These are phyloP conservation scores for Kodamaea lidongshanica DNA, from an alignment of 805 yeast genomes.

Conservation along the genomic window DNA sequence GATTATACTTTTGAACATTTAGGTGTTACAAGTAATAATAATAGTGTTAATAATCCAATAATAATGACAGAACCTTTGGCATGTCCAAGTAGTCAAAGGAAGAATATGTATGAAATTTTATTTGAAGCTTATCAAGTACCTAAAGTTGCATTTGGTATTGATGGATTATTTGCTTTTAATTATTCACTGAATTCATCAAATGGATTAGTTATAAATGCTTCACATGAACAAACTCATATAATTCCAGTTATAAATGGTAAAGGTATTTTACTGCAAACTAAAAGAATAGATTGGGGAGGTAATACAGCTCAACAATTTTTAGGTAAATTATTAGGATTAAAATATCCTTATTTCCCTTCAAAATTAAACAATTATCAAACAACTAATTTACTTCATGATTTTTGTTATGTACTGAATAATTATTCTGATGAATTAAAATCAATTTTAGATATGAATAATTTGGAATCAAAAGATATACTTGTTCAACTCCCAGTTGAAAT, in stretches of 20 bases:
- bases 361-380: slow-evolving; percentile 60
- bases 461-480: slow-evolving; percentile 67
- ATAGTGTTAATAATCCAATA: slow-evolving; percentile 67
- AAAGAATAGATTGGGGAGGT: slow-evolving; percentile 92
- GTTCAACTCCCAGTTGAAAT: slow-evolving; percentile 73
- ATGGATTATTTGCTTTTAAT: slow-evolving; percentile 71
- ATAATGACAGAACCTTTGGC: slow-evolving; percentile 76
- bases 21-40: slow-evolving; percentile 47
- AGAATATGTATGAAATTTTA: slow-evolving; percentile 69
- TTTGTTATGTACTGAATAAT: slow-evolving; percentile 68
- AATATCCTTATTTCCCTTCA: slow-evolving; percentile 89
- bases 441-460: slow-evolving; percentile 52
- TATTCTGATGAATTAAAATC: slow-evolving; percentile 57
- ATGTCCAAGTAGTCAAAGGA: slow-evolving; percentile 62
- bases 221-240: slow-evolving; percentile 74
- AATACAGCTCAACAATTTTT: slow-evolving; percentile 61
- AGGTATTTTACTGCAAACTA: slow-evolving; percentile 60
- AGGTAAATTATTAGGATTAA: slow-evolving; percentile 58
- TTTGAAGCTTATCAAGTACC: slow-evolving; percentile 82
- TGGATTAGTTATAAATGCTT: slow-evolving; percentile 80
- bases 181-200: slow-evolving; percentile 43
- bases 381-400: slow-evolving; percentile 62
- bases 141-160: slow-evolving; percentile 73
- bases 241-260: slow-evolving; percentile 74
- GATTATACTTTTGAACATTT: slow-evolving; percentile 81